Evolutionary conservation across 1,284 basidiomycete species (phyloP), one percentile per base, ranked within the genome.

Genomic region (Bjerkandera adusta): DNA sequence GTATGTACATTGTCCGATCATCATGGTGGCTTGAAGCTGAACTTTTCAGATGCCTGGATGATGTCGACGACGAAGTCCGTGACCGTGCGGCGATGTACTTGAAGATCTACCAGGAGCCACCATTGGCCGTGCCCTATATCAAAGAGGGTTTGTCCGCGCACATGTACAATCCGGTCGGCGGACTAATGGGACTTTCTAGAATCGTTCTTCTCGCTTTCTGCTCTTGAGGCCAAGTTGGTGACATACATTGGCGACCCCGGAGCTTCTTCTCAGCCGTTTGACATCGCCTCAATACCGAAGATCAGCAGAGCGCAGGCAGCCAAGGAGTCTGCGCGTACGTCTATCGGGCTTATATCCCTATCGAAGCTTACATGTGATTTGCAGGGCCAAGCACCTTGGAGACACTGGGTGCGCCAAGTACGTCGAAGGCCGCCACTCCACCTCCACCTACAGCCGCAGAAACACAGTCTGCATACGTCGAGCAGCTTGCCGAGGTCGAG

Each of bases 11-110:
- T 36, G 27, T 43, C n/a, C 13, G 22, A 50, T 32, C 41, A 36
- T 39, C 34, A 21, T 5, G n/a, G 33, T 49, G 27, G 21, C 16
- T n/a, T 53, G 4, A 51, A 20, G n/a, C 41, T 40, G 49, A 16
- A 41, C 26, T 47, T 36, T 32, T 7, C 36, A 92, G 93, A 57
- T 99, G 97, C 65, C 73, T 99, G 55, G 97, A 99, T 64, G 97
- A 99, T 68, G 92, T 98, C 15, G 97, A 99, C 54, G 97, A 99
- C 63, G 97, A 99, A 74, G 97, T 99, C 51, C 85, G 97, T 44
- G 97, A 99, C 67, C 89, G 97, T 50, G 97, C 96, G 4, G 92
- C 96, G 8, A 80, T 99, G 68, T 98, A 97, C 68, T 77, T 97
- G 51, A 87, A 83, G 69, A 78, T 91, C 5, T 82, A 97, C 58